Conservation (phyloP, 2,329 filamentous ascomycete genomes). For the Colletotrichum eleusines region DNA sequence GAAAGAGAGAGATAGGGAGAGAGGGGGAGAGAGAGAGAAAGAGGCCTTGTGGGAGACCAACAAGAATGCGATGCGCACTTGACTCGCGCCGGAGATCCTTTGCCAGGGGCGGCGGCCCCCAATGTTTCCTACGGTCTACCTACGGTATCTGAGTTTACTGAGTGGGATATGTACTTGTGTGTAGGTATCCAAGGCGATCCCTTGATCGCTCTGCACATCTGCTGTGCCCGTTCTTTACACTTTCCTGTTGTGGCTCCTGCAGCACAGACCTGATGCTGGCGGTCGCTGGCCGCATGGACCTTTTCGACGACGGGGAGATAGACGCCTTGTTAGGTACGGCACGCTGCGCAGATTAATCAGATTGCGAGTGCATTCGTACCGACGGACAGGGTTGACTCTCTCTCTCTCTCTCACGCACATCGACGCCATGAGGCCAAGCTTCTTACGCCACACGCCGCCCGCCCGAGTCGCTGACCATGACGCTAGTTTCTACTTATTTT, state of each 20-base stretch:
- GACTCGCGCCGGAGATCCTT: conserved; percentile 14
- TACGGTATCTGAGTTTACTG: no score
- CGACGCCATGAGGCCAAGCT: conserved; percentile 6
- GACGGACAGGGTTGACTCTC: conserved; percentile 9
- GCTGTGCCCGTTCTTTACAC: conserved; percentile 4
- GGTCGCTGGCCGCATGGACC: background rate
- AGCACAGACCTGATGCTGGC: conserved; percentile 29
- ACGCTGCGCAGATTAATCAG: no score
- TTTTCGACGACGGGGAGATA: background rate
- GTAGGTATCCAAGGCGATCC: no score
- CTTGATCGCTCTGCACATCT: conserved; percentile 6
- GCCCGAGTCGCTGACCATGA: background rate
- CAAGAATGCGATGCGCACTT: conserved; percentile 17
- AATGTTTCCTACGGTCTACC: background rate
- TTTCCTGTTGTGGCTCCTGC: conserved; percentile 3
- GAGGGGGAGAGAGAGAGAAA: no score
- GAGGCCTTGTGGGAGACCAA: background rate
- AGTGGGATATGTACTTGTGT: no score
- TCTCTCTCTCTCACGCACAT: background rate
- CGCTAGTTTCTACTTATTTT: background rate
- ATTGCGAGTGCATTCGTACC: background rate
- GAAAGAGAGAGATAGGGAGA: no score
- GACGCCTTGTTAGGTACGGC: no score
- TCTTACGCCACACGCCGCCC: background rate
- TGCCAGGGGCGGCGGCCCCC: conserved; percentile 13